phyloP scores from a whole-genome alignment of 176 grass and related monocot genomes.

The Melocanna baccifera region DNA sequence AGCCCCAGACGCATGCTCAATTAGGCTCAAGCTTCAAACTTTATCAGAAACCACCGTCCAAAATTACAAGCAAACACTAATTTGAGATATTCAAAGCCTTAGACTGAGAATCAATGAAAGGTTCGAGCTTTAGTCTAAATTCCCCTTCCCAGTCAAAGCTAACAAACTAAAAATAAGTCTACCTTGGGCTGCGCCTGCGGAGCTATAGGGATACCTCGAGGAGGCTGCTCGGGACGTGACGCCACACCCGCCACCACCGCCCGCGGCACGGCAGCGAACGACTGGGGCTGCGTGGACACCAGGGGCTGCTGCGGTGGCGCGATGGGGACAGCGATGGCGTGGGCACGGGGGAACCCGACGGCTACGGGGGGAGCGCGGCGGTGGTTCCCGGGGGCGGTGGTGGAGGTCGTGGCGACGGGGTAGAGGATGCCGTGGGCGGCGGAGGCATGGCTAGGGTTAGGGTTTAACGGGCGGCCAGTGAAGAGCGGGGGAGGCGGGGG shows the following conservation, averaged over 20 bases:
- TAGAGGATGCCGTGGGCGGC: slow-evolving; percentile 35
- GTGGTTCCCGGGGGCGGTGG: neutral
- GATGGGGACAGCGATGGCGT: slow-evolving; percentile 37
- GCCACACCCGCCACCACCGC: slow-evolving; percentile 19
- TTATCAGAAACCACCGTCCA: neutral
- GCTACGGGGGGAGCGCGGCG: slow-evolving; percentile 13
- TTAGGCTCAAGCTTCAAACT: neutral
- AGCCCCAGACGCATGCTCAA: neutral
- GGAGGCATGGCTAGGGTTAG: slow-evolving; percentile 38
- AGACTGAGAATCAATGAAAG: neutral
- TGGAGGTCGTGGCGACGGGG: slow-evolving; percentile 2
- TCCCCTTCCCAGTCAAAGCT: neutral
- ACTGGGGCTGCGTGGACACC: slow-evolving; percentile 25
- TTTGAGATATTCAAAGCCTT: neutral
- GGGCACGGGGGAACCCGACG: slow-evolving; percentile 30
- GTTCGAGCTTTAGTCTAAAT: neutral
- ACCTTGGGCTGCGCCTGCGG: slow-evolving; percentile 55
- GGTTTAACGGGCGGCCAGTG: slow-evolving; percentile 35
- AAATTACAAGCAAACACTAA: neutral
- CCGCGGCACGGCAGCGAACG: slow-evolving; percentile 15
- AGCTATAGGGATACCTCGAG: slow-evolving; percentile 35
- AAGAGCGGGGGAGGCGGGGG: slow-evolving; percentile 30
- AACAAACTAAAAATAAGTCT: neutral
- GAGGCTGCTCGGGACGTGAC: slow-evolving; percentile 28
- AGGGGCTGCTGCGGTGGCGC: slow-evolving; percentile 17